phyloP scores from a whole-genome alignment of 345 rosid genomes.

The Acer saccharum region DNA sequence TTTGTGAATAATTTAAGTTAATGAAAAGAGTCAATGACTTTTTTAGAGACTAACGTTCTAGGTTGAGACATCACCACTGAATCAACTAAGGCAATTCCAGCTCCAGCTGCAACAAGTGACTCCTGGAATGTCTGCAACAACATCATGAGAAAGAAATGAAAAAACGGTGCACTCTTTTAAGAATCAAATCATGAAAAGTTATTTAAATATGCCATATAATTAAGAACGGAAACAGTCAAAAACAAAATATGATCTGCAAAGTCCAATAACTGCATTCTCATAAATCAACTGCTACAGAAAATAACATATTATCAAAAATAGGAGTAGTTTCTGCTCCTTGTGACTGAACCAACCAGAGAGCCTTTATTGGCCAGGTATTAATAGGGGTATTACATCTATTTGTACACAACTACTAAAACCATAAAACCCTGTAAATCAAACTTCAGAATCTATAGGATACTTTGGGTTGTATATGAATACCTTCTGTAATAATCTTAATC shows the following conservation, averaged over 20 bases:
- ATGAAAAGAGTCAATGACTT: slow-evolving; percentile 2
- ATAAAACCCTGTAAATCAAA: neutral
- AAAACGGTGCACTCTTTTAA: neutral
- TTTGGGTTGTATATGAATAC: neutral
- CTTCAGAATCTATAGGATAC: neutral
- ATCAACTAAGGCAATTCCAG: slow-evolving; percentile 86
- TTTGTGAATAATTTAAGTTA: slow-evolving; percentile 1
- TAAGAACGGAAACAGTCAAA: neutral
- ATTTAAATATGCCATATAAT: neutral
- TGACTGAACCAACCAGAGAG: neutral
- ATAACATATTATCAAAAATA: neutral
- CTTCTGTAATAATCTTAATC: neutral
- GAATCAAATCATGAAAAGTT: neutral
- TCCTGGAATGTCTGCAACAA: slow-evolving; percentile 83
- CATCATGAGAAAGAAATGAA: slow-evolving; percentile 14
- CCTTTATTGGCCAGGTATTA: neutral
- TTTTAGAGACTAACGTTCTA: slow-evolving; percentile 51
- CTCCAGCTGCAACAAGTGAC: slow-evolving; percentile 92
- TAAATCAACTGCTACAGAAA: neutral
- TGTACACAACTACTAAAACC: no score
- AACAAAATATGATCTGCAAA: neutral
- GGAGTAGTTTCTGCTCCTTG: neutral
- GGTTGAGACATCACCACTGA: slow-evolving; percentile 92
- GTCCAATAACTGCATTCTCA: neutral
- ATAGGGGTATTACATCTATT: no score